Percentiles rank a stretch among this genome's conserved stretches.
These are phyloP conservation scores for Dictyostelium intermedium DNA, from an alignment of 78 protist species.

Conservation along the genomic window DNA sequence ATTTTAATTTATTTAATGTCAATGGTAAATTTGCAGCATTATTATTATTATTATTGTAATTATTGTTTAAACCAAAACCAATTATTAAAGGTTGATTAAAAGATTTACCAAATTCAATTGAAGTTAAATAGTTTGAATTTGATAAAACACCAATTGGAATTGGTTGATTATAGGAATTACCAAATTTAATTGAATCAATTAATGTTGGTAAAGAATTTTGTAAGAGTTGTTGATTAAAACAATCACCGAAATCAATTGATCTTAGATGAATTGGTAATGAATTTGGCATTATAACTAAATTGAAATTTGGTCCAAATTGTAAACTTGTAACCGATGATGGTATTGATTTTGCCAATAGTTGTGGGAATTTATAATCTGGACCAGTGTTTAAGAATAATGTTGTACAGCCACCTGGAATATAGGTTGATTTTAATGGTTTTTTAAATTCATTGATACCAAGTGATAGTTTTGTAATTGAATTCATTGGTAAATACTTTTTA, in stretches of 20 bases:
- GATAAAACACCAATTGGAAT: not conserved
- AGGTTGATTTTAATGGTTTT: not conserved
- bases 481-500: not conserved
- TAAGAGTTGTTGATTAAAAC: not conserved
- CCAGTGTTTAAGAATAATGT: not conserved
- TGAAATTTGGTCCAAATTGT: not conserved
- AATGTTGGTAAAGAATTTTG: not conserved
- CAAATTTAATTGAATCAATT: not conserved
- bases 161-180: conserved; percentile 16
- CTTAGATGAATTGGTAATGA: not conserved
- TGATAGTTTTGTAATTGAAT: not conserved
- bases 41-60: not conserved
- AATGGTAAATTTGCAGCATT: not conserved
- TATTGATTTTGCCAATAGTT: not conserved
- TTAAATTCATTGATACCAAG: not conserved
- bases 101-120: not conserved
- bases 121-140: not conserved
- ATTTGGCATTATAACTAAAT: not conserved
- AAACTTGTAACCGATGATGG: not conserved
- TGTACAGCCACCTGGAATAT: not conserved
- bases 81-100: not conserved
- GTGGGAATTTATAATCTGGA: not conserved
- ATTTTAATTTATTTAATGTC: not conserved
- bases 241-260: conserved; percentile 5
- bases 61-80: not conserved